These are phyloP conservation scores for Aphanomyces astaci DNA, from an alignment of 352 stramenopile species.

Conservation along the genomic window DNA sequence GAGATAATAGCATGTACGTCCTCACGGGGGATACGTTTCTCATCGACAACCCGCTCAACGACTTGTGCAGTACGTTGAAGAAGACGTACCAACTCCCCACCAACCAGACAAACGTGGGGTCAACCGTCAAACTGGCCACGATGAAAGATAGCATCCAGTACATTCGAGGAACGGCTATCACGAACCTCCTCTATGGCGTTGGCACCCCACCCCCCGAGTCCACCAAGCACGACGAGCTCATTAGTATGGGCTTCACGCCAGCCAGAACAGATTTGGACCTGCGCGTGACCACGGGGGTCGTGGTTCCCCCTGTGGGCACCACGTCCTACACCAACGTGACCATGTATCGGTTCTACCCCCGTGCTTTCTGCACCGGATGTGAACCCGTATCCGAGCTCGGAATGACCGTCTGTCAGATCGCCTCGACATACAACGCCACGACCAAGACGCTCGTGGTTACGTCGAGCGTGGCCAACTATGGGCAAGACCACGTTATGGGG, in stretches of 20 bases:
- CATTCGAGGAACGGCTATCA: conserved; percentile 6
- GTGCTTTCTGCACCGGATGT: conserved; percentile 6
- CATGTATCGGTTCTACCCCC: conserved; percentile 16
- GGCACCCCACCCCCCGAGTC: neutral
- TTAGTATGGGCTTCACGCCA: neutral
- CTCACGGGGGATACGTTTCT: neutral
- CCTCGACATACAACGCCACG: neutral
- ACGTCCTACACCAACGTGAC: neutral
- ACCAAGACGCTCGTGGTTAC: neutral
- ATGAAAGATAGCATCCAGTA: conserved; percentile 9
- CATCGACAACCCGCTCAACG: neutral
- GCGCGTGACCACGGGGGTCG: neutral
- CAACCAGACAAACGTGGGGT: neutral
- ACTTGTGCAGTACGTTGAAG: neutral
- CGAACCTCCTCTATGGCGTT: neutral
- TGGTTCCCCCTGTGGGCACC: neutral
- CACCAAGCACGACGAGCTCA: neutral
- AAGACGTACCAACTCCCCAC: neutral
- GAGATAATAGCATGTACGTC: neutral
- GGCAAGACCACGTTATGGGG: neutral
- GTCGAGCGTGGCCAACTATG: neutral
- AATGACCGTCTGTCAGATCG: neutral
- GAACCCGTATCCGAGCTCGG: conserved; percentile 6
- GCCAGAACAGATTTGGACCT: neutral
- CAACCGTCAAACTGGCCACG: neutral